These are phyloP conservation scores for Penicillium salamii DNA, from an alignment of 495 filamentous ascomycete species.

Conservation along the genomic window DNA sequence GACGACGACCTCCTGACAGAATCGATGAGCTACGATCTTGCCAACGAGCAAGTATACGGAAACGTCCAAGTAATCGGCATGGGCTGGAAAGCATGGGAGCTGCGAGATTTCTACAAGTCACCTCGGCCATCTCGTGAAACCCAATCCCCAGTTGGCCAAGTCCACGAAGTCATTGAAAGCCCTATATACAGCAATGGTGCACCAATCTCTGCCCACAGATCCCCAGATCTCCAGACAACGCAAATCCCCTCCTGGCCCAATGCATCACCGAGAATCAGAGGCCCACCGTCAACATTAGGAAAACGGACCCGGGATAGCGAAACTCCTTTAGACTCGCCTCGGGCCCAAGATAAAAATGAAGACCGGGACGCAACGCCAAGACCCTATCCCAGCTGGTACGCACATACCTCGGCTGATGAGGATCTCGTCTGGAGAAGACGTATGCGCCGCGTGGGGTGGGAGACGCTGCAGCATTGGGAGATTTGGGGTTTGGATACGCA, in stretches of 20 bases:
- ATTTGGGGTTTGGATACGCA: conserved; percentile 43
- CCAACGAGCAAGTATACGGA: conserved; percentile 33
- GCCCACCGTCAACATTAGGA: conserved; percentile 22
- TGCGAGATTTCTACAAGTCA: conserved; percentile 36
- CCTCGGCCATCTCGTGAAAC: conserved; percentile 10
- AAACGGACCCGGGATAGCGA: conserved; percentile 26
- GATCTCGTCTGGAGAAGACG: conserved; percentile 28
- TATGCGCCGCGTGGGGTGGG: conserved; percentile 39
- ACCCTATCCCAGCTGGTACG: background rate
- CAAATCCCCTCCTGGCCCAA: background rate
- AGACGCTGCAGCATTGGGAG: conserved; percentile 42
- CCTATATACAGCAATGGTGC: background rate
- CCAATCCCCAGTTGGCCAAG: conserved; percentile 10
- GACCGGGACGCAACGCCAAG: background rate
- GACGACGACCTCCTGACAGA: conserved; percentile 35
- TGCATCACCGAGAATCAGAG: background rate
- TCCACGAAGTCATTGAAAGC: background rate
- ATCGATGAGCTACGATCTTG: conserved; percentile 32
- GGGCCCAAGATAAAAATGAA: background rate
- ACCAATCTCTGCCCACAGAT: background rate
- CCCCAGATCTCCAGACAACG: background rate
- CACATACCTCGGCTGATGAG: conserved; percentile 9
- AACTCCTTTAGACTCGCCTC: background rate
- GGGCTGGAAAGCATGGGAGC: conserved; percentile 39
- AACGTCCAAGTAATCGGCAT: conserved; percentile 38